Base-by-base conservation (phyloP, 306 rosid species). In the Glycyrrhiza uralensis region DNA sequence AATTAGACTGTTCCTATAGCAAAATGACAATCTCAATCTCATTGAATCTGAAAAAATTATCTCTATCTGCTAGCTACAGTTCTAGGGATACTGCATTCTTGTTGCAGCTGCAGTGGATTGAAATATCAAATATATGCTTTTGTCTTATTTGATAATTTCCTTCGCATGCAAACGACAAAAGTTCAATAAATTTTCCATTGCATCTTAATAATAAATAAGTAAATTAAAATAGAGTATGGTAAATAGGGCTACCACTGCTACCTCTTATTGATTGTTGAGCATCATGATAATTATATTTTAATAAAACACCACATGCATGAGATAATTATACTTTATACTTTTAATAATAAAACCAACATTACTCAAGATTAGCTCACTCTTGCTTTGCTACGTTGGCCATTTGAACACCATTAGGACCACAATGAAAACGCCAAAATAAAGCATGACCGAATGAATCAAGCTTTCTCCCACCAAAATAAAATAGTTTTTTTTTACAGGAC, bases 381-480 rank as follows among this genome's bases (percentile, higher is more conserved):
- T 39, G 54, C 18, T 29, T 60, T 66, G 71, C 75, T 63, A 76
- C 72, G 83, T 71, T 83, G 84, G 85, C 62, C 69, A 73, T 68
- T 73, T 78, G 62, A 66, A 33, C 79, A 67, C 77, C 70, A 63
- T 49, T 63, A 20, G 47, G 74, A 70, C 69, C 58, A 15, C n/a
- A n/a, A n/a, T 23, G 18, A 46, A 33, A 59, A 78, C 57, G 86
- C 85, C 96, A 70, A 82, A 73, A 77, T 80, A 60, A 32, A 47
- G 54, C 73, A 76, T 49, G 78, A 80, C 80, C 64, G 7, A 63
- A 32, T 62, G 72, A 69, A 76, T 80, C 79, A 79, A 85, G 88
- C 28, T 18, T 62, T 70, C 39, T 47, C 62, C 58, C 22, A 30
- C 61, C 38, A 10, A 44, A 49, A 17, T 51, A 30, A 41, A 49